A percentile compares a stretch with the other conserved stretches of the same genome.
phyloP scores from a whole-genome alignment of 73 alveolate species.

The Tetrahymena elliotti region DNA sequence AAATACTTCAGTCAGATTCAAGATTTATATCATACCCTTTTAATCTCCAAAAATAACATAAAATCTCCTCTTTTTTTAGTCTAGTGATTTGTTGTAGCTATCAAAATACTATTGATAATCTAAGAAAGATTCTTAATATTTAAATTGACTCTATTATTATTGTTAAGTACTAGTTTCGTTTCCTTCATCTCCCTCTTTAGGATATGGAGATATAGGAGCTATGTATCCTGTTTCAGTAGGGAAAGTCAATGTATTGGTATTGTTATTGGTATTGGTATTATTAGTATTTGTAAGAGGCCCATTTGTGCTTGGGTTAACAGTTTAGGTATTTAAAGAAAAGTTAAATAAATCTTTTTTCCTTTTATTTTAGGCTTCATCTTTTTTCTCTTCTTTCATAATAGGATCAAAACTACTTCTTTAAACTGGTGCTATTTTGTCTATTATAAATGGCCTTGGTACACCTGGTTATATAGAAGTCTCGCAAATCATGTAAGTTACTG shows the following conservation, averaged over 20 bases:
- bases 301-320: neutral
- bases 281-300: neutral
- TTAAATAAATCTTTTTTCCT: neutral
- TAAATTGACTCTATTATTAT: neutral
- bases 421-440: neutral
- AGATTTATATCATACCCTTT: conserved; percentile 65
- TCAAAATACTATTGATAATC: conserved; percentile 9
- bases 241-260: neutral
- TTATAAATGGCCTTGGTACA: neutral
- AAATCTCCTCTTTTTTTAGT: conserved; percentile 13
- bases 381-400: neutral
- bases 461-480: neutral
- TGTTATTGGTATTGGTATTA: neutral
- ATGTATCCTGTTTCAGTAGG: neutral
- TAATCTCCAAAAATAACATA: conserved; percentile 68
- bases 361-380: neutral
- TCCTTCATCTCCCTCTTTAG: neutral
- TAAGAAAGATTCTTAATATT: conserved; percentile 10
- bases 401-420: neutral
- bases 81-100: neutral
- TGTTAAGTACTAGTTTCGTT: neutral
- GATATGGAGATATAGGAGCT: neutral
- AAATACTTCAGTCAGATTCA: conserved; percentile 45
- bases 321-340: neutral
- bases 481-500: neutral